Evolutionary conservation across 768 basidiomycete genomes (phyloP), one percentile per base, ranked within the genome.

Genomic region (Amanita brunnescens): DNA sequence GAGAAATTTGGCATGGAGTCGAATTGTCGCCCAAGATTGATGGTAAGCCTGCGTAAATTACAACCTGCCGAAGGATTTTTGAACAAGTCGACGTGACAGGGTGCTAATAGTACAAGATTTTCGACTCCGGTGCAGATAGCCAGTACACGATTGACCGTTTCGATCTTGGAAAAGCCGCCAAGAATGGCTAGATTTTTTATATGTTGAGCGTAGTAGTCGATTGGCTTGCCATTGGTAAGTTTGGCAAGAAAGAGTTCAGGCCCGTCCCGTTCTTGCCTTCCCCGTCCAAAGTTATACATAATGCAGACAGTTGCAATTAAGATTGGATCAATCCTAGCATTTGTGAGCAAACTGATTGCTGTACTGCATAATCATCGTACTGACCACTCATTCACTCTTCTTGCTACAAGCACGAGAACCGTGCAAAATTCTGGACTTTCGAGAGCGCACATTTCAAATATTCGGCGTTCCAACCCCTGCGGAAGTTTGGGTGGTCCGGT

Each of bases 291-390:
- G 6, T 39, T 12, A 49, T 32, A 16, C n/a, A 43, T n/a, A 23
- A 56, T 43, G 34, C 41, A 48, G 38, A 56, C 42, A 30, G 52
- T 54, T 47, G n/a, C n/a, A 16, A 41, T 56, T 50, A 56, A 35
- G 26, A 58, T 56, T n/a, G 55, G 57, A 33, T 58, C 57, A 32
- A 58, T 40, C 55, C 57, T 58, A 46, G 34, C 4, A 18, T 42
- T 20, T 16, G 21, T 49, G 38, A 51, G 38, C 34, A 50, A 49
- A 47, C 34, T 18, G 33, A 14, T 24, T 14, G 18, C 35, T 14
- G 14, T 33, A 39, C 38, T n/a, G n/a, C n/a, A n/a, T n/a, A 30
- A 49, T 39, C 34, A 21, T 38, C 9, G 23, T 26, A 29, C 57
- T 35, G 24, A 58, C 57, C 57, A 58, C 23, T 13, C 20, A 18